A percentile compares a stretch with the other conserved stretches of the same genome.
phyloP scores from a whole-genome alignment of 2,329 filamentous ascomycete species.

The Fusarium incarnatum region DNA sequence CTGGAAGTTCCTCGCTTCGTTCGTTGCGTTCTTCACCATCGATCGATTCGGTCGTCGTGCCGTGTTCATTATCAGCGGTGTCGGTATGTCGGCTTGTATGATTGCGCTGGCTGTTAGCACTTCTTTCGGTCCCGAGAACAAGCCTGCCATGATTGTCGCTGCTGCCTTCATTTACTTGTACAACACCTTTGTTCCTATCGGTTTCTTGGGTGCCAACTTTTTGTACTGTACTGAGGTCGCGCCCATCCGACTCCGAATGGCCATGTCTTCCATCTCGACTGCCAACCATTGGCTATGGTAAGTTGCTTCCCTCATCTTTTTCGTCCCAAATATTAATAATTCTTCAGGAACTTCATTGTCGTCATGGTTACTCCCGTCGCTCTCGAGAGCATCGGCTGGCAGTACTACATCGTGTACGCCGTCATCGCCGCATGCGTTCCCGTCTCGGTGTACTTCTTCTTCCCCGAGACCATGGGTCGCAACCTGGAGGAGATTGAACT shows the following conservation, averaged over 20 bases:
- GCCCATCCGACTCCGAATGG: slow-evolving; percentile 58
- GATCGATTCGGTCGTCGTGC: slow-evolving; percentile 46
- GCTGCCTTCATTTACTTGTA: slow-evolving; percentile 71
- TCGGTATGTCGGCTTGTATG: slow-evolving; percentile 46
- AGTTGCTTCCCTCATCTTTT: slow-evolving; percentile 13
- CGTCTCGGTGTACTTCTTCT: slow-evolving; percentile 53
- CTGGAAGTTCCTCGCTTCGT: slow-evolving; percentile 51
- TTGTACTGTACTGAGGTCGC: slow-evolving; percentile 67
- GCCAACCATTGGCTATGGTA: slow-evolving; percentile 49
- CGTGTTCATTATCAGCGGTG: slow-evolving; percentile 44
- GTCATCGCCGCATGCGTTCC: slow-evolving; percentile 58
- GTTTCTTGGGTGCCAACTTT: slow-evolving; percentile 73
- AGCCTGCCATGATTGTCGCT: slow-evolving; percentile 40
- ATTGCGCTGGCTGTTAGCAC: slow-evolving; percentile 45
- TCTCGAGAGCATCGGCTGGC: slow-evolving; percentile 67
- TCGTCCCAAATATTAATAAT: slow-evolving; percentile 19
- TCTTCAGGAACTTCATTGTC: slow-evolving; percentile 55
- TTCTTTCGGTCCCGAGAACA: slow-evolving; percentile 36
- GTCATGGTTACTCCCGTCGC: slow-evolving; percentile 74
- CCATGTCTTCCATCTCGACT: slow-evolving; percentile 66
- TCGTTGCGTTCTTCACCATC: slow-evolving; percentile 47
- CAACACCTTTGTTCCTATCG: slow-evolving; percentile 74
- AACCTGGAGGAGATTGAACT: slow-evolving; percentile 48
- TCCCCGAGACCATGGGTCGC: slow-evolving; percentile 53
- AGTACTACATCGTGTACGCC: slow-evolving; percentile 60